Conservation (phyloP, 192 early-diverging fungal species). For the Allomyces arbusculus region DNA sequence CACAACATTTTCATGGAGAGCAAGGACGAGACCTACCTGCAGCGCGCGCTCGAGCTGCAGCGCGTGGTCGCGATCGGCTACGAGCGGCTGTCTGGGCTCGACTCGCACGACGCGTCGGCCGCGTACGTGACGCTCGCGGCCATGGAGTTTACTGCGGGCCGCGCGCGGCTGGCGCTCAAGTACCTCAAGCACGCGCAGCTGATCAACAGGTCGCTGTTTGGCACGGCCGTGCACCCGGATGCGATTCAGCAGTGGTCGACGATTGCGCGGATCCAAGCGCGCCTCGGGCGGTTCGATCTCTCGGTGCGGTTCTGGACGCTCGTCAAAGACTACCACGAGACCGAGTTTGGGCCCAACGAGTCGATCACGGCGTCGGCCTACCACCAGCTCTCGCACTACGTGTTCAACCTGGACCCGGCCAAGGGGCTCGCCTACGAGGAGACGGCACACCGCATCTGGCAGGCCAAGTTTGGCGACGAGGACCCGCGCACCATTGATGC, state of each 20-base stretch:
- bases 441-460: neutral
- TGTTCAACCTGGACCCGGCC: neutral
- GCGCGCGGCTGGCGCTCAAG: constrained; percentile 46
- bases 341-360: constrained; percentile 15
- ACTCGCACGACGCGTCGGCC: constrained; percentile 66
- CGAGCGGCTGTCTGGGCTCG: constrained; percentile 70
- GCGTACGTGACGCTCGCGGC: constrained; percentile 78
- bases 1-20: constrained; percentile 40
- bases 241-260: constrained; percentile 47
- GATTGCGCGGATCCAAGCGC: constrained; percentile 3
- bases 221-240: constrained; percentile 50
- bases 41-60: constrained; percentile 28
- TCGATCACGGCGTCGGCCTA: constrained; percentile 36
- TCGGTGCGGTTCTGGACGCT: neutral
- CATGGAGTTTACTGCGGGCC: constrained; percentile 67
- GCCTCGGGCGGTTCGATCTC: constrained; percentile 4
- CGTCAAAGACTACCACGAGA: constrained; percentile 9
- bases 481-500: constrained; percentile 52
- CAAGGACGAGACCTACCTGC: constrained; percentile 42
- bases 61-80: constrained; percentile 63
- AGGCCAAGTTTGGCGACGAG: constrained; percentile 37
- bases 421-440: neutral
- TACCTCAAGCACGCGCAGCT: constrained; percentile 65
- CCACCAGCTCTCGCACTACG: no score
- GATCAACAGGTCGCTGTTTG: constrained; percentile 59